Evolutionary conservation across 176 grass and related monocot species (phyloP).

Genomic region (Phyllostachys edulis): DNA sequence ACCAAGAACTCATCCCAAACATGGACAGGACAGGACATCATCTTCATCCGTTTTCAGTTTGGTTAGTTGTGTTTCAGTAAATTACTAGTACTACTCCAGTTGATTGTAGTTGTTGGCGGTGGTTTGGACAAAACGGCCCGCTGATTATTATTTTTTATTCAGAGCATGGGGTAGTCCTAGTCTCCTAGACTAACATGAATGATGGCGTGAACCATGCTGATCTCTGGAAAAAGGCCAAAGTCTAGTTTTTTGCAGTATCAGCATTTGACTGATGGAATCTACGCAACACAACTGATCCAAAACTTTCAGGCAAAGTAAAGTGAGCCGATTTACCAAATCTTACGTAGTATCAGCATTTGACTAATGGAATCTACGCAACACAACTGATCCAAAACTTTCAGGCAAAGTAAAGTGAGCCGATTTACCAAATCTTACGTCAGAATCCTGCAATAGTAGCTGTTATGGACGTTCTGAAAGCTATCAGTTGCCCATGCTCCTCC

Average conservation of each 20-base stretch:
- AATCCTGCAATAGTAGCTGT: neutral
- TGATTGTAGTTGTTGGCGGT: slow-evolving; percentile 7
- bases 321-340: no score
- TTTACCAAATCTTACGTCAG: neutral
- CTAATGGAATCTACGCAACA: slow-evolving; percentile 17
- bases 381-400: neutral
- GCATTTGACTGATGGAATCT: slow-evolving; percentile 35
- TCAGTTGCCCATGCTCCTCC: neutral
- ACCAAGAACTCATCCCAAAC: neutral
- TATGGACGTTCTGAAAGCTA: neutral
- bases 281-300: neutral
- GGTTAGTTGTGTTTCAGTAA: neutral
- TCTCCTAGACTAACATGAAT: neutral
- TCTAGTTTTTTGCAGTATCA: slow-evolving; percentile 17
- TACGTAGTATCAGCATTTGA: slow-evolving; percentile 6
- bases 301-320: neutral
- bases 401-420: neutral
- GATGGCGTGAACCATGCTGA: slow-evolving; percentile 19
- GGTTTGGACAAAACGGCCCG: slow-evolving; percentile 17
- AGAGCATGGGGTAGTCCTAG: no score
- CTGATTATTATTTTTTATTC: slow-evolving; percentile 10
- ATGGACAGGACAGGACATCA: slow-evolving; percentile 23
- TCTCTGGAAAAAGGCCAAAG: slow-evolving; percentile 31
- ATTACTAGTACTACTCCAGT: neutral
- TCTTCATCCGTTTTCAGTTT: neutral